These are phyloP conservation scores for Solanum hybrid DNA, from an alignment of 305 asterid species.

Conservation along the genomic window DNA sequence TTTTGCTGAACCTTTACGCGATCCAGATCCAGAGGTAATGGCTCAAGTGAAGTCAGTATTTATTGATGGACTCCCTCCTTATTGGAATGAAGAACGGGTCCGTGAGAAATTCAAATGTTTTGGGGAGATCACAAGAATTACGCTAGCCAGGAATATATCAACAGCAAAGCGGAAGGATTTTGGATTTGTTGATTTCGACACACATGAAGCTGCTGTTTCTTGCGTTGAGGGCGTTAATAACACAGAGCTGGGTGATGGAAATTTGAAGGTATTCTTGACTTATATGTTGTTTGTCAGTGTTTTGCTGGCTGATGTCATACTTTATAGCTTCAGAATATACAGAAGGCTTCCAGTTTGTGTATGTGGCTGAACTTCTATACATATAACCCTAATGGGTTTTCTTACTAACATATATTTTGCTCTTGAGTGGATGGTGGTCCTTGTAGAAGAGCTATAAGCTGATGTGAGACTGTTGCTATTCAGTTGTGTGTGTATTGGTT, in stretches of 20 bases:
- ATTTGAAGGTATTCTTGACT: slow-evolving; percentile 33
- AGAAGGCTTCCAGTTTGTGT: neutral
- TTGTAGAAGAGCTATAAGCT: neutral
- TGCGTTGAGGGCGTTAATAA: slow-evolving; percentile 44
- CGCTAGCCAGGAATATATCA: slow-evolving; percentile 51
- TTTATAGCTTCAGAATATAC: neutral
- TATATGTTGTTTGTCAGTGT: neutral
- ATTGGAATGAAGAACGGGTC: slow-evolving; percentile 52
- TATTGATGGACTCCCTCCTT: slow-evolving; percentile 58
- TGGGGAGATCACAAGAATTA: slow-evolving; percentile 40
- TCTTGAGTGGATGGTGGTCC: neutral
- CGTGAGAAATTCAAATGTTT: slow-evolving; percentile 34
- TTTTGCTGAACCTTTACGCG: slow-evolving; percentile 60
- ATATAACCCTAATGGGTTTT: neutral
- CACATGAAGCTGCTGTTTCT: slow-evolving; percentile 58
- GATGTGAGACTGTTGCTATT: neutral
- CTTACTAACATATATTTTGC: neutral
- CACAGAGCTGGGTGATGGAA: slow-evolving; percentile 42
- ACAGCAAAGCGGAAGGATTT: slow-evolving; percentile 60
- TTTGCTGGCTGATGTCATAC: neutral
- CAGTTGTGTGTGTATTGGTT: neutral
- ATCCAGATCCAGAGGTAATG: slow-evolving; percentile 65
- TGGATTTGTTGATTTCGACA: slow-evolving; percentile 50
- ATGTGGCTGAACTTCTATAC: neutral
- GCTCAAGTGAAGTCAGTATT: slow-evolving; percentile 62